A percentile compares a stretch with the other conserved stretches of the same genome.
These are phyloP conservation scores for Amanita subjunquillea DNA, from an alignment of 768 basidiomycete species.

Conservation along the genomic window DNA sequence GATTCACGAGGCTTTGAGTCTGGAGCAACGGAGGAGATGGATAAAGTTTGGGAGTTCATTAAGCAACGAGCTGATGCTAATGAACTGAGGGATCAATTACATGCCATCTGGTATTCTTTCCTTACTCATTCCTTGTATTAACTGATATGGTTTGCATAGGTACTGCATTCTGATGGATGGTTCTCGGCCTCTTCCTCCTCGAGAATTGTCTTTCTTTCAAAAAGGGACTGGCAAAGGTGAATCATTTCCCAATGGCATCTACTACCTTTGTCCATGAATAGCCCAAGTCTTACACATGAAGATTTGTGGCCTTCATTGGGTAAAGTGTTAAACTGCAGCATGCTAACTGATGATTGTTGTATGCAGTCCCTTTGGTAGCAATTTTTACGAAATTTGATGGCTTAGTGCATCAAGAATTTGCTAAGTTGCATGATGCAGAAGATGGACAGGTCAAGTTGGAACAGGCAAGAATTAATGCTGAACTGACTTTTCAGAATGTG, in stretches of 20 bases:
- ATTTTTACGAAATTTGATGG: background rate
- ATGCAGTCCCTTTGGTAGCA: background rate
- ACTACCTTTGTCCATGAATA: no score
- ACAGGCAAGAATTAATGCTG: background rate
- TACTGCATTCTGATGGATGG: background rate
- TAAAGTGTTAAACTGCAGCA: no score
- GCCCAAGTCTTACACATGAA: no score
- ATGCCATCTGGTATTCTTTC: constrained; percentile 25
- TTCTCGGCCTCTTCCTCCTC: background rate
- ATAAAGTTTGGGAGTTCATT: background rate
- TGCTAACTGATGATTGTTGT: background rate
- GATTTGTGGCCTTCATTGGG: no score
- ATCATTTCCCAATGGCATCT: background rate
- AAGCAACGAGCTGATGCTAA: no score
- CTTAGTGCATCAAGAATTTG: no score
- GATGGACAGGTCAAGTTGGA: background rate
- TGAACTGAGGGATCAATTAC: constrained; percentile 15
- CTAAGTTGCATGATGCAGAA: no score
- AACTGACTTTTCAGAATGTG: background rate
- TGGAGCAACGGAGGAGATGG: constrained; percentile 18
- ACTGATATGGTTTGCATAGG: background rate
- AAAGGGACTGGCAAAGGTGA: constrained; percentile 14
- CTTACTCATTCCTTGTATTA: background rate
- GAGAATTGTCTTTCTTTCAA: background rate
- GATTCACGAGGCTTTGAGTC: constrained; percentile 31